A percentile compares a stretch with the other conserved stretches of the same genome.
These are phyloP conservation scores for Septoria linicola DNA, from an alignment of 2,329 filamentous ascomycete genomes.

Conservation along the genomic window DNA sequence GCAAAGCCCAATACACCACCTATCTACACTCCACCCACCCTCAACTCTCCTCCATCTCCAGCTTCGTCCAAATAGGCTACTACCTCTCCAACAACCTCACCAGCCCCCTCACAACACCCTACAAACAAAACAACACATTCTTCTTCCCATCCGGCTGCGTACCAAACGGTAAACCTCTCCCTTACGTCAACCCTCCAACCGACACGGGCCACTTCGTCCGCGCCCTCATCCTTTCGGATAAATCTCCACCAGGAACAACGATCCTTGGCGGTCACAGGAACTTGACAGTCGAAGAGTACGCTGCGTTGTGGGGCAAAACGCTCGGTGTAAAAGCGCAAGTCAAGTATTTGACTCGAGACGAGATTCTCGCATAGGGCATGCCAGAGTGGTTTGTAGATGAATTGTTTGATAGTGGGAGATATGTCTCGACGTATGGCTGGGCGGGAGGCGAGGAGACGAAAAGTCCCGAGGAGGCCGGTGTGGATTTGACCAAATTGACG, in stretches of 20 bases:
- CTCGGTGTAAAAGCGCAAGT: slow-evolving; percentile 28
- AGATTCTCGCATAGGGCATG: not conserved
- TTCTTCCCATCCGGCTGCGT: slow-evolving; percentile 19
- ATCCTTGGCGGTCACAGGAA: slow-evolving; percentile 31
- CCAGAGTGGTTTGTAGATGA: slow-evolving; percentile 27
- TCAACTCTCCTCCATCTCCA: slow-evolving; percentile 30
- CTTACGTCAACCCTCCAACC: slow-evolving; percentile 19
- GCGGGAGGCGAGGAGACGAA: slow-evolving; percentile 30
- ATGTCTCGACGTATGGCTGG: slow-evolving; percentile 24
- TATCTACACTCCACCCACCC: slow-evolving; percentile 28
- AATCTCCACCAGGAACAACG: slow-evolving; percentile 28
- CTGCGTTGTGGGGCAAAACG: slow-evolving; percentile 28
- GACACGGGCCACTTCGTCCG: slow-evolving; percentile 29
- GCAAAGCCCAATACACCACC: slow-evolving; percentile 33
- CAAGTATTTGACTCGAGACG: slow-evolving; percentile 11
- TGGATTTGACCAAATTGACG: slow-evolving; percentile 22
- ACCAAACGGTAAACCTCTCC: slow-evolving; percentile 6
- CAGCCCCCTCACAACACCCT: slow-evolving; percentile 18
- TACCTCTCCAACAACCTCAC: slow-evolving; percentile 37
- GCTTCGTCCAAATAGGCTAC: slow-evolving; percentile 38
- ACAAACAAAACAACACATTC: slow-evolving; percentile 20
- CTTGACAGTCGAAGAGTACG: slow-evolving; percentile 32
- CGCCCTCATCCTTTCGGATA: slow-evolving; percentile 27
- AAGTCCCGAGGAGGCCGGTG: slow-evolving; percentile 22
- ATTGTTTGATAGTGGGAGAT: slow-evolving; percentile 23